Evolutionary conservation across 768 basidiomycete genomes (phyloP), one percentile per base, ranked within the genome.

Genomic region (Trichaptum fuscoviolaceum): DNA sequence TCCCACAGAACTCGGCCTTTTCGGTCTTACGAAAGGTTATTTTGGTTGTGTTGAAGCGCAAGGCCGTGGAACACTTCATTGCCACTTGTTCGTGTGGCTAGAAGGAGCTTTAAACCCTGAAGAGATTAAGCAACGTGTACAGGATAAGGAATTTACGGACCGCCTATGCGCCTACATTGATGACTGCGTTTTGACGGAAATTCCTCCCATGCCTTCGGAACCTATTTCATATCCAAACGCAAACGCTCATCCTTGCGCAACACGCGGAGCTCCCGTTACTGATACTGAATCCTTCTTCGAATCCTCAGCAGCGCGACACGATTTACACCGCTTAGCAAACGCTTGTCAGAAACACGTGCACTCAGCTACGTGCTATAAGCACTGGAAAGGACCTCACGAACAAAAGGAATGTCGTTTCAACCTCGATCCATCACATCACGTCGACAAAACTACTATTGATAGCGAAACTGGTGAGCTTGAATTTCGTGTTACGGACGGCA

Each of bases 1-100:
- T 8, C 57, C 23, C 0, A 15, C 6, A n/a, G 8, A 57, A 12
- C 25, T 30, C 1, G 70, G 70, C 1, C 52, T 71, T 8, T 62
- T 71, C 8, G 70, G 70, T 1, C 34, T 27, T 8, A 35, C 63
- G 7, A 66, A 36, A 15, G 67, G 62, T 8, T 71, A 67, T 57
- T 71, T 71, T 60, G 70, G 70, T 0, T 64, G 62, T 61, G 67
- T 70, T 0, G 70, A 71, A 58, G 68, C 65, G 9, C n/a, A n/a
- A n/a, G n/a, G n/a, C n/a, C n/a, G n/a, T n/a, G n/a, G n/a, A n/a
- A n/a, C n/a, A n/a, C n/a, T 71, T 17, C 70, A 71, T 71, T 67
- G 67, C 58, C 70, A 71, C 61, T 67, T 71, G 62, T 23, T 71
- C 24, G 62, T 71, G 7, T 70, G 70, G 70, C 35, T 71, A 15